phyloP scores from a whole-genome alignment of 352 stramenopile genomes.

The Pythium monospermum region DNA sequence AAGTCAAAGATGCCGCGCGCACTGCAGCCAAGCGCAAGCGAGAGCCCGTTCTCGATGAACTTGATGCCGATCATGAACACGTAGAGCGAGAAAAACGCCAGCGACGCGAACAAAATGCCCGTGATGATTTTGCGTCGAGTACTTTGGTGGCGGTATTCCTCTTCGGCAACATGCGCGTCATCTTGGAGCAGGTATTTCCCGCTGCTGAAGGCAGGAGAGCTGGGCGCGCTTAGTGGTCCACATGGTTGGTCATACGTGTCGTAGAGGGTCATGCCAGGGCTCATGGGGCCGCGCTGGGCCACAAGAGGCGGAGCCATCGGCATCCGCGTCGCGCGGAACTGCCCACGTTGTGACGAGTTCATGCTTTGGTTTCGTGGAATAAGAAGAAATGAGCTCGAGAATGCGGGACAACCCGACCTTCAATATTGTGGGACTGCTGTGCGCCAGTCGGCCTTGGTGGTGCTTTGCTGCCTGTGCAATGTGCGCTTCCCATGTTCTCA shows the following conservation, averaged over 20 bases:
- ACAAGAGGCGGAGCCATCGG: constrained; percentile 13
- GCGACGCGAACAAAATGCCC: constrained; percentile 11
- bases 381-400: too few species aligned
- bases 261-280: constrained; percentile 9
- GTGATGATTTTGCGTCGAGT: constrained; percentile 13
- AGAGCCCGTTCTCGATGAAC: constrained; percentile 36
- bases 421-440: too few species aligned
- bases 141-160: constrained; percentile 13
- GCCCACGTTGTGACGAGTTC: background rate
- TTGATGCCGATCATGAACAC: constrained; percentile 51
- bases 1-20: constrained; percentile 28
- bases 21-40: constrained; percentile 34
- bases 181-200: constrained; percentile 19
- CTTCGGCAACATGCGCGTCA: constrained; percentile 7
- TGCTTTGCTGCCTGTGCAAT: too few species aligned
- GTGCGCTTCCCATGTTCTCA: background rate
- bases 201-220: constrained; percentile 8
- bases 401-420: too few species aligned
- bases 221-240: background rate
- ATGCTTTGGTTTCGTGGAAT: too few species aligned
- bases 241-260: constrained; percentile 10
- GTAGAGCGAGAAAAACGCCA: constrained; percentile 32
- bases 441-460: too few species aligned
- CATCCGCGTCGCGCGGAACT: constrained; percentile 4
- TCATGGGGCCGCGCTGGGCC: constrained; percentile 5